phyloP scores from a whole-genome alignment of 345 rosid genomes.

The Mangifera indica region DNA sequence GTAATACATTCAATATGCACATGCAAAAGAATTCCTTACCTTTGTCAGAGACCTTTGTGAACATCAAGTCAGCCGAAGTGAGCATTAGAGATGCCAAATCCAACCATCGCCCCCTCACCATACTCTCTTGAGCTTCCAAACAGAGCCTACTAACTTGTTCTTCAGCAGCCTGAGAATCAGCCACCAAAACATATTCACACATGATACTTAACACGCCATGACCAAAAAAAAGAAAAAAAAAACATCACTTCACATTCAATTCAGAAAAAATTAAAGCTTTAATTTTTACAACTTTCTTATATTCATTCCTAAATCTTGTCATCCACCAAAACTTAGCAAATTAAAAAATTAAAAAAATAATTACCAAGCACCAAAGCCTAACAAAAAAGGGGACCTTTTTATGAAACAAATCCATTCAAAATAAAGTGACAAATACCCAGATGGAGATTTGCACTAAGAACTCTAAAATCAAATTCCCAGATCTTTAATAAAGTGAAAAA shows the following conservation, averaged over 20 bases:
- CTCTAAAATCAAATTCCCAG: neutral
- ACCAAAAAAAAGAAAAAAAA: neutral
- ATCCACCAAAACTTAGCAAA: neutral
- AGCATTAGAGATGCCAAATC: conserved; percentile 86
- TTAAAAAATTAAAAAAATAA: neutral
- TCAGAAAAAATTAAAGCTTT: neutral
- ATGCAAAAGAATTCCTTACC: conserved; percentile 38
- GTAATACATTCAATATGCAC: neutral
- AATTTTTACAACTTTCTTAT: neutral
- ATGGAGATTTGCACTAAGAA: neutral
- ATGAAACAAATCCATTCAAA: neutral
- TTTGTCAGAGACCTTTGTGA: conserved; percentile 89
- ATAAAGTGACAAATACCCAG: neutral
- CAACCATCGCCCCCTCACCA: conserved; percentile 63
- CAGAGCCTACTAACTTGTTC: conserved; percentile 73
- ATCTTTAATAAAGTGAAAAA: neutral
- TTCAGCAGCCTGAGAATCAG: conserved; percentile 58
- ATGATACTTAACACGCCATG: neutral
- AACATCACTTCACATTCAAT: neutral
- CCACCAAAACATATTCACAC: too few species aligned
- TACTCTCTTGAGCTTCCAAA: conserved; percentile 73
- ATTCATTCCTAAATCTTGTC: neutral
- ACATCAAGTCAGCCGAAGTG: conserved; percentile 81
- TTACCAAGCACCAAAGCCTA: neutral
- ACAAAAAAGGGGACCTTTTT: neutral